Evolutionary conservation across 1,284 basidiomycete species (phyloP), one percentile per base, ranked within the genome.

Genomic region (Cryptococcus deneoformans): DNA sequence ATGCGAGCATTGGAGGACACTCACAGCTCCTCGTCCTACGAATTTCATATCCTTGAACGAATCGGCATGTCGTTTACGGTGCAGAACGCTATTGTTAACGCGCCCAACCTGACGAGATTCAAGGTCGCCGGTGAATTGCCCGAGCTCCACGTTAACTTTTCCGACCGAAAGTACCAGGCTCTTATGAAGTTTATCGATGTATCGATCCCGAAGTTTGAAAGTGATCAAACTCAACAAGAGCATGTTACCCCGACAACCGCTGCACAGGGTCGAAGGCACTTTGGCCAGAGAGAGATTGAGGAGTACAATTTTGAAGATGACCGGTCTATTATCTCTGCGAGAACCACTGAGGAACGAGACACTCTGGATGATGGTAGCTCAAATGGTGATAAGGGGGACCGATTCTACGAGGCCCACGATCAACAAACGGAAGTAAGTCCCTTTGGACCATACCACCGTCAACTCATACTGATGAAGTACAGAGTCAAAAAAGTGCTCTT

Each of bases 101-200:
- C 87, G 5, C 84, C 89, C 42, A 94, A 85, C 63, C 82, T 99
- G 46, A 86, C 94, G 7, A 85, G 89, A 46, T 89, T 98, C 83
- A 99, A 96, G 78, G 83, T 99, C 54, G 87, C 90, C 1, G 96
- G 95, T 9, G 89, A 88, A 61, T 79, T 99, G 55, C 95, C 96
- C 1, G 86, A 85, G 46, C 82, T 99, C 6, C 87, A 90, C 68
- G 83, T 97, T 73, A 99, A 99, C 77, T 83, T 99, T 61, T 99
- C 96, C 6, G 96, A 99, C 67, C 83, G 83, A 24, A 99, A 99
- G 78, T 99, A 99, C 80, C 92, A 95, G 78, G 85, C 88, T 3
- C 79, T 99, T 46, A 93, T 99, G 90, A 86, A 89, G 16, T 83
- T 99, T 62, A 86, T 99, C 68, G 93, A 98, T 67, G 88, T 93